Percentiles rank a stretch among this genome's conserved stretches.
phyloP scores from a whole-genome alignment of 345 rosid genomes.

The Syzygium grande region DNA sequence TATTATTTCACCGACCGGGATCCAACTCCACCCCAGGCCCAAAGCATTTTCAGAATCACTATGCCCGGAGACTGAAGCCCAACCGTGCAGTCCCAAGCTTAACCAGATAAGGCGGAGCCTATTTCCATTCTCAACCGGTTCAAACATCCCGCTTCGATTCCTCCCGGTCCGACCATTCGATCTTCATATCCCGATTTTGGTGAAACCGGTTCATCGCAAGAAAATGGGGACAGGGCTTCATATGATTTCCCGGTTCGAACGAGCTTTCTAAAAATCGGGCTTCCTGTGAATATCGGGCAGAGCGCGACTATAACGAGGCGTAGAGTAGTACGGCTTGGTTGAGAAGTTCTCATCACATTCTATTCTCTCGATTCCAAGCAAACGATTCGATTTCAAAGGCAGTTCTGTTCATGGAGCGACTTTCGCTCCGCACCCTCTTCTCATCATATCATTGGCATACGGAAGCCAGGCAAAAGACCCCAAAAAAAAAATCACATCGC shows the following conservation, averaged over 20 bases:
- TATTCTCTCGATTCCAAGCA: background rate
- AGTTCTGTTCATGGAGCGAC: background rate
- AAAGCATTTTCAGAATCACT: too few species aligned
- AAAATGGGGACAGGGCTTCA: background rate
- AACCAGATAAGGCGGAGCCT: background rate
- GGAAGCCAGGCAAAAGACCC: background rate
- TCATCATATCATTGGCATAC: background rate
- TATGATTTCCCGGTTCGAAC: background rate
- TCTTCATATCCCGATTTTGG: background rate
- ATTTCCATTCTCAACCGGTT: background rate
- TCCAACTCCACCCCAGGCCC: background rate
- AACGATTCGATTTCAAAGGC: background rate
- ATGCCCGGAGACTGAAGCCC: background rate
- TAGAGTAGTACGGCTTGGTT: background rate
- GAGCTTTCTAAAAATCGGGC: background rate
- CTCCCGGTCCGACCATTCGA: background rate
- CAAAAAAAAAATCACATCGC: fast-evolving
- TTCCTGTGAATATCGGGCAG: background rate
- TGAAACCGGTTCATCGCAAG: background rate
- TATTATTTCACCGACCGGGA: too few species aligned
- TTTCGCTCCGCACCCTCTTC: background rate
- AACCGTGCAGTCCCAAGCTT: background rate
- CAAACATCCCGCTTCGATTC: background rate
- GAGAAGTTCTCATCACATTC: background rate
- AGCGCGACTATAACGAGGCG: background rate